These are phyloP conservation scores for Kwoniella sp. DNA, from an alignment of 768 basidiomycete species.

Conservation along the genomic window DNA sequence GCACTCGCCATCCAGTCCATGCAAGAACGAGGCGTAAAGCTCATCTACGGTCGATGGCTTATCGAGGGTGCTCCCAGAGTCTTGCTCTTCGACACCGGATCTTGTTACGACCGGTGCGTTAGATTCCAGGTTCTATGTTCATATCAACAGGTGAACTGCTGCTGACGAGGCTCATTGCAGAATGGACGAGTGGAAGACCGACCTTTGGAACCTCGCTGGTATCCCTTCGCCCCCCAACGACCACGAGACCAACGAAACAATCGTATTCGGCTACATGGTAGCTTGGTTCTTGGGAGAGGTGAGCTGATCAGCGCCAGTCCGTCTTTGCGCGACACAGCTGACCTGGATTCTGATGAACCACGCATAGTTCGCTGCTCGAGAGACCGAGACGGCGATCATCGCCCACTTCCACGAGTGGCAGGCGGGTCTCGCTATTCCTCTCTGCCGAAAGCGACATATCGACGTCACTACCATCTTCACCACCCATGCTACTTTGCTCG, in stretches of 20 bases:
- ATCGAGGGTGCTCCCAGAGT: slow-evolving; percentile 96
- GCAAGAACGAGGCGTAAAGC: slow-evolving; percentile 87
- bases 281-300: slow-evolving; percentile 99
- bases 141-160: background rate
- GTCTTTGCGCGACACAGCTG: slow-evolving; percentile 11
- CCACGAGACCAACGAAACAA: slow-evolving; percentile 96
- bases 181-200: slow-evolving; percentile 97
- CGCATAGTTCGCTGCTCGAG: slow-evolving; percentile 61
- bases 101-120: slow-evolving; percentile 68
- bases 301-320: slow-evolving; percentile 48
- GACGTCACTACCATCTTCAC: slow-evolving; percentile 99
- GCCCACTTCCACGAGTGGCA: slow-evolving; percentile 99
- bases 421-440: slow-evolving; percentile 84
- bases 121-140: no score
- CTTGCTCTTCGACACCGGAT: slow-evolving; percentile 92
- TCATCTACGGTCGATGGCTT: slow-evolving; percentile 94
- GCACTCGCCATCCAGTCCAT: slow-evolving; percentile 76
- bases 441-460: slow-evolving; percentile 93
- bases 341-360: background rate
- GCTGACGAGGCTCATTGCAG: slow-evolving; percentile 14
- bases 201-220: slow-evolving; percentile 96
- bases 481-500: slow-evolving; percentile 96
- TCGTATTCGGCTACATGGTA: slow-evolving; percentile 95
- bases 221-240: slow-evolving; percentile 96
- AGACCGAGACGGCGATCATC: slow-evolving; percentile 80